phyloP scores from a whole-genome alignment of 768 basidiomycete species.

The Boletus subparvulus region DNA sequence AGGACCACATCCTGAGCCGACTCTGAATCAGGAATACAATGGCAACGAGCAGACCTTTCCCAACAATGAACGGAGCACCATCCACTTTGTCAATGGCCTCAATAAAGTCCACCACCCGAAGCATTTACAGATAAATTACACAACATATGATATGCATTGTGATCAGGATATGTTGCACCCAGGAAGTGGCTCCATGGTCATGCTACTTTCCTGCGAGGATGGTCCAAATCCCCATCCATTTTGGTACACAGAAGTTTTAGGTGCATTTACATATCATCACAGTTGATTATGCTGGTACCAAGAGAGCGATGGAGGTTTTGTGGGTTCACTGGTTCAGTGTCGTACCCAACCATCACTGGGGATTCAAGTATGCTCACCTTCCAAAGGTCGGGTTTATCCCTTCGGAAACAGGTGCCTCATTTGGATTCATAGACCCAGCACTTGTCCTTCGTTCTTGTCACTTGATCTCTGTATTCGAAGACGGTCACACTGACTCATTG shows the following conservation, averaged over 20 bases:
- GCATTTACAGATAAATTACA: neutral
- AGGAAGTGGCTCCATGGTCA: constrained; percentile 12
- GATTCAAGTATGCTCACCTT: constrained; percentile 10
- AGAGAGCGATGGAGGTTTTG: neutral
- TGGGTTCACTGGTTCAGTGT: constrained; percentile 29
- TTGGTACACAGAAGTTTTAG: constrained; percentile 22
- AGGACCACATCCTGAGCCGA: neutral
- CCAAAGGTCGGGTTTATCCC: constrained; percentile 22
- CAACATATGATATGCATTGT: too few relatives aligned
- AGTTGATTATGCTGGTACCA: constrained; percentile 4
- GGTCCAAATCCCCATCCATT: constrained; percentile 12
- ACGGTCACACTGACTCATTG: constrained; percentile 16
- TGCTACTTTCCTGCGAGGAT: constrained; percentile 18
- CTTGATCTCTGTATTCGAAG: constrained; percentile 25
- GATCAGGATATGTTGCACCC: constrained; percentile 22
- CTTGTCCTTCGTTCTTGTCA: constrained; percentile 23
- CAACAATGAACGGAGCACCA: too few relatives aligned
- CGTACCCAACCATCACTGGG: constrained; percentile 4
- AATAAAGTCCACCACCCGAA: neutral
- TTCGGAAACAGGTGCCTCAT: constrained; percentile 5
- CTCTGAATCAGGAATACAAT: neutral
- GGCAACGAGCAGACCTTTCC: neutral
- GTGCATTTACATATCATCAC: constrained; percentile 24
- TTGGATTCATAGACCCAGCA: neutral
- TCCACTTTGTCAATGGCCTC: neutral